phyloP scores from a whole-genome alignment of 2,329 filamentous ascomycete species.

The Cladosporium velox region DNA sequence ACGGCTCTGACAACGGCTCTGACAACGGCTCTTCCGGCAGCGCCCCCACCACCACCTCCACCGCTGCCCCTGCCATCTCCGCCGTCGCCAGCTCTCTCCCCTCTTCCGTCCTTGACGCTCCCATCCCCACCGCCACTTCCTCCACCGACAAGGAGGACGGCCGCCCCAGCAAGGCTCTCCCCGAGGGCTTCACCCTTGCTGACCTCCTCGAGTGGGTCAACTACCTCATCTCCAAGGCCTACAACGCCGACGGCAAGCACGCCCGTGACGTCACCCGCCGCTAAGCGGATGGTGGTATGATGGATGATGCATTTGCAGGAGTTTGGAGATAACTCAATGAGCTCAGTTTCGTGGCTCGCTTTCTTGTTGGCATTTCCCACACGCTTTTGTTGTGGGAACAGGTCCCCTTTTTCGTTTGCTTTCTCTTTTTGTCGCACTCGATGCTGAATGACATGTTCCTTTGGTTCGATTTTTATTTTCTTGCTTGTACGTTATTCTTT shows the following conservation, averaged over 20 bases:
- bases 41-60: constrained; percentile 21
- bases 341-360: neutral
- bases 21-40: constrained; percentile 8
- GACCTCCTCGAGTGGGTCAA: constrained; percentile 34
- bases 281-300: constrained; percentile 5
- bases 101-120: constrained; percentile 23
- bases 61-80: constrained; percentile 26
- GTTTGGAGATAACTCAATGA: neutral
- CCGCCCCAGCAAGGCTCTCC: constrained; percentile 29
- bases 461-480: neutral
- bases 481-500: neutral
- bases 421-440: neutral
- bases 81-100: constrained; percentile 25
- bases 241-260: constrained; percentile 25
- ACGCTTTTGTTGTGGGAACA: neutral
- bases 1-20: constrained; percentile 14
- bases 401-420: neutral
- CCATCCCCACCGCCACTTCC: constrained; percentile 23
- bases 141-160: constrained; percentile 19
- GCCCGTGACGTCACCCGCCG: constrained; percentile 25
- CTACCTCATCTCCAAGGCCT: constrained; percentile 30
- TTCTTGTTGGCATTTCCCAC: constrained; percentile 6
- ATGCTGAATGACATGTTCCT: constrained; percentile 3
- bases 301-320: neutral
- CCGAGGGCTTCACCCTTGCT: constrained; percentile 31